Evolutionary conservation across 1,284 basidiomycete genomes (phyloP), one percentile per base, ranked within the genome.

Genomic region (Kwoniella shivajii): DNA sequence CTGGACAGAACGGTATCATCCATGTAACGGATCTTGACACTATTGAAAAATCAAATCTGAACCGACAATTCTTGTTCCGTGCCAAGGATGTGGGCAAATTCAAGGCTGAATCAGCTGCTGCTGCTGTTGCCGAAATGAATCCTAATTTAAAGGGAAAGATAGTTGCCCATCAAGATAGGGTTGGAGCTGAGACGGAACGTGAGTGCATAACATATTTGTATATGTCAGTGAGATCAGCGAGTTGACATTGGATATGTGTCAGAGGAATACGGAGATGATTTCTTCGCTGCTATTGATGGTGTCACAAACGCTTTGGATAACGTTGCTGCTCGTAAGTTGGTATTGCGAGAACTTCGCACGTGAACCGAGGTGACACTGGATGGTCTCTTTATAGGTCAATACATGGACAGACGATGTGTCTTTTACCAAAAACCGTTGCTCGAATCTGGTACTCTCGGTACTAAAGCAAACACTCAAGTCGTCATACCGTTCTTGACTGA

Each of bases 261-360:
- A 94, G 93, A 89, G 68, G 80, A 93, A 43, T 99, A 97, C 69
- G 88, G 88, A 50, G 89, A 95, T 64, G 83, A 83, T 26, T 98
- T 99, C 82, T 99, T 98, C 73, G 84, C 83, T 38, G 80, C 81
- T 52, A 84, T 99, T 38, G 91, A 98, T 67, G 92, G 92, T 58
- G 93, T 99, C 4, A 99, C 96, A n/a, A 99, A 99, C 75, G 96
- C 97, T n/a, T 81, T 99, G 58, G 96, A 99, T 80, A 99, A 99
- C 64, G 88, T 99, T 57, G 85, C 89, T 80, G 94, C 96, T 61
- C 90, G 93, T 90, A 76, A 74, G 88, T 82, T 6, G 5, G 31
- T 2, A 22, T 42, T 11, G 18, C 4, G n/a, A 20, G n/a, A 22
- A 5, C 41, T 6, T 24, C 24, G 7, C 26, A 13, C 9, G 26